Conservation (phyloP, 2,329 filamentous ascomycete species). For the Neofusicoccum laricinum region DNA sequence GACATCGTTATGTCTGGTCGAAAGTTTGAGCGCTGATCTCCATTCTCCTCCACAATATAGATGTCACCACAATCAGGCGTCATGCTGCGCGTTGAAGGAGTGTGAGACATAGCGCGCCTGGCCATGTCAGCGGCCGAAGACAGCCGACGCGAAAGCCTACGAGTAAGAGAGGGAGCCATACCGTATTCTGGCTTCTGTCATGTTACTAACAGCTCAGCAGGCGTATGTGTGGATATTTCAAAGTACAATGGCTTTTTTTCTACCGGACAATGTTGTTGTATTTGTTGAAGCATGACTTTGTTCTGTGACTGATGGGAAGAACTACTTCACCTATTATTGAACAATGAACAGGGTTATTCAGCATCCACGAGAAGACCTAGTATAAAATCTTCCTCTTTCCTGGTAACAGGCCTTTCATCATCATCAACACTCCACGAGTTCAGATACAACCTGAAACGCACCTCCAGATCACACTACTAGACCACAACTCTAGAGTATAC, state of each 20-base stretch:
- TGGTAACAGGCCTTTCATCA: too few relatives aligned
- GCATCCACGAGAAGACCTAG: background rate
- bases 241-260: background rate
- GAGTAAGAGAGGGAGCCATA: background rate
- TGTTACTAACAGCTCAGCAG: too few relatives aligned
- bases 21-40: background rate
- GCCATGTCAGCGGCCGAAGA: background rate
- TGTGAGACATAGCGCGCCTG: background rate
- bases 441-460: too few relatives aligned
- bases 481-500: too few relatives aligned
- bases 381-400: background rate
- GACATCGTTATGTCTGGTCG: background rate
- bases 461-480: too few relatives aligned
- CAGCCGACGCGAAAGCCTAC: background rate
- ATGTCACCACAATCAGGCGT: background rate
- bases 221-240: background rate
- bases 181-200: background rate
- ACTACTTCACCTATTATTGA: background rate
- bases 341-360: background rate
- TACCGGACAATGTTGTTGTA: too few relatives aligned
- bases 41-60: background rate
- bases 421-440: too few relatives aligned
- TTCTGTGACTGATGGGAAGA: background rate
- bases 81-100: too few relatives aligned
- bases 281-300: background rate